A percentile compares a stretch with the other conserved stretches of the same genome.
These are phyloP conservation scores for Kuraishia floccosa DNA, from an alignment of 805 yeast genomes.

Conservation along the genomic window DNA sequence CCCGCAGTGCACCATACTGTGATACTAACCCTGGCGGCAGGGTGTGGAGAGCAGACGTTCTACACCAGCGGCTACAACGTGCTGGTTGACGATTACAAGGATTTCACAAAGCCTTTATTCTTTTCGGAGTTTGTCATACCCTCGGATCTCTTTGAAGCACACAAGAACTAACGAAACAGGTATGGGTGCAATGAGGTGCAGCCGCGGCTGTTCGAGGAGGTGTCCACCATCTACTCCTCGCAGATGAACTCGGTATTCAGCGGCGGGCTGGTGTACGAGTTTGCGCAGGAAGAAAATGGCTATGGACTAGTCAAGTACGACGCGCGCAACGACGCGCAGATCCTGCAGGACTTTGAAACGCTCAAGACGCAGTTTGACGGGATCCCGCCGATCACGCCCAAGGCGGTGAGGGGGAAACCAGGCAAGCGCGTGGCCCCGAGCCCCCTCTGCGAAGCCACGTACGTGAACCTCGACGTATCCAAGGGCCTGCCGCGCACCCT, in stretches of 20 bases:
- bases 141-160: conserved; percentile 5
- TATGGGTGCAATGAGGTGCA: conserved; percentile 74
- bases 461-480: conserved; percentile 29
- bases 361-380: conserved; percentile 31
- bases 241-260: conserved; percentile 70
- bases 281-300: conserved; percentile 65
- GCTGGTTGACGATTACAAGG: conserved; percentile 61
- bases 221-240: conserved; percentile 52
- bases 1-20: not conserved
- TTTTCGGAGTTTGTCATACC: conserved; percentile 56
- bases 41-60: conserved; percentile 85
- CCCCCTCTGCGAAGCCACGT: conserved; percentile 22
- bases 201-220: conserved; percentile 75
- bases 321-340: conserved; percentile 26
- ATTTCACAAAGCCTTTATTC: conserved; percentile 68
- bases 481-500: conserved; percentile 31
- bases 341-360: conserved; percentile 30
- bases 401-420: not conserved
- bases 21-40: conserved; percentile 8
- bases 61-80: conserved; percentile 61
- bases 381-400: not conserved
- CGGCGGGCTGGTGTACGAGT: conserved; percentile 82
- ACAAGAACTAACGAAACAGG: conserved; percentile 7
- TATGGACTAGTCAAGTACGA: conserved; percentile 59
- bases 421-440: conserved; percentile 5